Base-by-base conservation (phyloP, 2,329 filamentous ascomycete genomes). In the Xylariales sp. region DNA sequence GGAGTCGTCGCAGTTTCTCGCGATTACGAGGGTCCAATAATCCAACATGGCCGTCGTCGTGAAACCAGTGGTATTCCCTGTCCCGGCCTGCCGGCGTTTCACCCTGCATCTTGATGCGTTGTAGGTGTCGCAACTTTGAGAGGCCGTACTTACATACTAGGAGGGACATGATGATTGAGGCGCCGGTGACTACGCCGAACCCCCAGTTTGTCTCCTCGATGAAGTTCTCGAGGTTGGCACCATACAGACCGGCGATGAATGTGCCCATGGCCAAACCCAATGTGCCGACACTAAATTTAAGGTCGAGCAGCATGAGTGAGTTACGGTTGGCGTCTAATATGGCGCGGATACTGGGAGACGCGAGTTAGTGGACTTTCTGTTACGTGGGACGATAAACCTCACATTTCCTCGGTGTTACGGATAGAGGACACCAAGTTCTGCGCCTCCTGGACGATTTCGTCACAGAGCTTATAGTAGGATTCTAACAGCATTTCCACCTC, bases 151-250 rank as follows among this genome's bases (percentile, higher is more conserved):
- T 87, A 82, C 92, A 95, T 59, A 97, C 92, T 8, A 94, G 74
- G 62, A 90, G 86, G 14, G 93, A 93, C 78, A 94, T 90, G 64
- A 90, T 75, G 64, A 91, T 86, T 65, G 93, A 97, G 68, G 87
- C 83, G 18, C 83, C 84, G 2, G 91, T 93, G 68, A 99, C 90
- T 62, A 88, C 88, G 54, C 86, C 86, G 79, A 99, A 98, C 10
- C 95, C 96, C 80, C 93, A 87, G 80, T 93, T 88, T 1, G 92
- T 94, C 78, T 98, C 95, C 83, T 99, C 96, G 75, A 98, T 93
- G 80, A 97, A 98, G 81, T 98, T 98, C 78, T 97, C 97, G 71
- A 99, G 84, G 83, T 99, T 99, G 94, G 98, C 98, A 74, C 96
- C 96, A 85, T 98, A 99, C n/a, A 99, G 89, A n/a, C 94, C 94